Conservation (phyloP, 2,329 filamentous ascomycete species). For the Fusarium domesticum region DNA sequence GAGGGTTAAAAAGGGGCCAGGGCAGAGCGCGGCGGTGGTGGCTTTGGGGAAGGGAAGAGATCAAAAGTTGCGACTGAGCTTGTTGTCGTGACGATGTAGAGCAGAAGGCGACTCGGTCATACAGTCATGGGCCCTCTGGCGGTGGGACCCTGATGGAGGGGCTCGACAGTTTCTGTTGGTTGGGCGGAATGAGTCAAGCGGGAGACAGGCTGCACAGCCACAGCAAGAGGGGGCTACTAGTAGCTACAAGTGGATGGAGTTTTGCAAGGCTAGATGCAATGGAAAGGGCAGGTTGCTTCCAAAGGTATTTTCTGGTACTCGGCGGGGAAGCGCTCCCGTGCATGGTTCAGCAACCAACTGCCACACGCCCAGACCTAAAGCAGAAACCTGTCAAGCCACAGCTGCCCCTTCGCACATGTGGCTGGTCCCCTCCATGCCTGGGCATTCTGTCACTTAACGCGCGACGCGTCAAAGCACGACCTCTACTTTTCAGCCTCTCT, state of each 20-base stretch:
- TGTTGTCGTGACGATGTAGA: constrained; percentile 24
- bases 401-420: constrained; percentile 2
- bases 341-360: too few species aligned
- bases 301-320: too few species aligned
- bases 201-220: neutral
- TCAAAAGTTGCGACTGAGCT: constrained; percentile 16
- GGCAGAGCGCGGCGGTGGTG: constrained; percentile 3
- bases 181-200: neutral
- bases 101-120: constrained; percentile 10
- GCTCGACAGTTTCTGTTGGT: constrained; percentile 1
- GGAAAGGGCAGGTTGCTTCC: too few species aligned
- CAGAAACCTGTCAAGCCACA: too few species aligned
- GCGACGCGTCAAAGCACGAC: constrained; percentile 34
- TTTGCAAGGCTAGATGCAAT: neutral
- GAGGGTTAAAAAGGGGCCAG: constrained; percentile 5
- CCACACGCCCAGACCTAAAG: too few species aligned
- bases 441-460: constrained; percentile 35
- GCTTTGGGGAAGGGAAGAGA: constrained; percentile 2
- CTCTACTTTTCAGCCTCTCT: constrained; percentile 32
- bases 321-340: too few species aligned
- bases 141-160: constrained; percentile 18
- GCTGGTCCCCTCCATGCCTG: constrained; percentile 5
- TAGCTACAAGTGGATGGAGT: neutral
- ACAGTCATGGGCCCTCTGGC: constrained; percentile 23
- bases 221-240: neutral